Evolutionary conservation across 2,329 filamentous ascomycete species (phyloP).

Genomic region (Pyrenophora tritici-repentis): DNA sequence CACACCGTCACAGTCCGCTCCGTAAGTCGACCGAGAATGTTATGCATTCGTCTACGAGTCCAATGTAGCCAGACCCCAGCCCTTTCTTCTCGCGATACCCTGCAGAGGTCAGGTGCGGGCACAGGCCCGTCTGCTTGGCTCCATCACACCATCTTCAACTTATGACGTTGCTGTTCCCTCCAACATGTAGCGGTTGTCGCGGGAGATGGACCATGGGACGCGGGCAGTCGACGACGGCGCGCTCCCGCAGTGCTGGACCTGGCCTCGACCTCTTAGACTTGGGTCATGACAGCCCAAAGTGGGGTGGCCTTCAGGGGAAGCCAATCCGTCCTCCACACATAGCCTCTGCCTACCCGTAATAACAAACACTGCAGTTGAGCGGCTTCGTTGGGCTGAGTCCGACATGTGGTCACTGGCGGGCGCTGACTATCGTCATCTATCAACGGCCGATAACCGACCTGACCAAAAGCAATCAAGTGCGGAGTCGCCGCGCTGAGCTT

Average conservation of each 20-base stretch:
- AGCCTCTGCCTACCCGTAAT: not conserved
- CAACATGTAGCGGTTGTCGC: slow-evolving; percentile 14
- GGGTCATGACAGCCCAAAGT: slow-evolving; percentile 27
- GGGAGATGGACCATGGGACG: slow-evolving; percentile 27
- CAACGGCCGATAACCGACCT: slow-evolving; percentile 3
- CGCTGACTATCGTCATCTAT: not conserved
- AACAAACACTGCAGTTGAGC: too few species aligned
- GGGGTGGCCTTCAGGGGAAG: slow-evolving; percentile 25
- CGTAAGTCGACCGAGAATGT: slow-evolving; percentile 21
- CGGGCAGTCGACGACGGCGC: slow-evolving; percentile 28
- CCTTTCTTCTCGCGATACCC: not conserved
- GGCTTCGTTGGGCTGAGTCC: not conserved
- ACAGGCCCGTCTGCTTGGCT: slow-evolving; percentile 1
- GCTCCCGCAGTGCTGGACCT: slow-evolving; percentile 38
- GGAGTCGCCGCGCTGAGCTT: slow-evolving; percentile 5
- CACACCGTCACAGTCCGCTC: slow-evolving; percentile 22
- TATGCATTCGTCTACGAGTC: slow-evolving; percentile 9
- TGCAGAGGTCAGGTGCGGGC: slow-evolving; percentile 10
- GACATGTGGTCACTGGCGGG: too few species aligned
- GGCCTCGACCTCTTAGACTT: slow-evolving; percentile 11
- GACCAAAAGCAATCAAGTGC: slow-evolving; percentile 7
- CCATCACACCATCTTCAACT: slow-evolving; percentile 13
- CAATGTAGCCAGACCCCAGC: not conserved
- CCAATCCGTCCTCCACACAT: not conserved
- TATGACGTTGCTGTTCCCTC: slow-evolving; percentile 13